These are phyloP conservation scores for Macrocybe gigantea DNA, from an alignment of 768 basidiomycete species.

Conservation along the genomic window DNA sequence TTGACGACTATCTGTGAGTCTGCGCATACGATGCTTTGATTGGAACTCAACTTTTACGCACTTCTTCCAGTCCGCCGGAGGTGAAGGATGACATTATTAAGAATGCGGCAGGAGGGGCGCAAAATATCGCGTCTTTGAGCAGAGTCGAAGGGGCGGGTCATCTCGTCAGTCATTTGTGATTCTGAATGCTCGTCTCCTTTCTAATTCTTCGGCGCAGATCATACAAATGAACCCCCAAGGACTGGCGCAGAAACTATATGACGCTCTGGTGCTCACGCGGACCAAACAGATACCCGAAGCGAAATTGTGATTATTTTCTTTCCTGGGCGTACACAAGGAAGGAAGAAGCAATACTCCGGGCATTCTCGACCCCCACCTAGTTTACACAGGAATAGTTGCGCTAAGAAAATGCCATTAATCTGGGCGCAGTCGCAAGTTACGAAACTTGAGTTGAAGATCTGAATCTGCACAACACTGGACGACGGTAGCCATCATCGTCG, in stretches of 20 bases:
- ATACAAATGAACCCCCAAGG: slow-evolving; percentile 25
- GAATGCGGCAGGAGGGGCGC: slow-evolving; percentile 25
- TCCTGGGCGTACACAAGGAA: too few relatives aligned
- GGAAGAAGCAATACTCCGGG: too few relatives aligned
- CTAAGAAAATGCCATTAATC: too few relatives aligned
- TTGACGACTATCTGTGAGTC: slow-evolving; percentile 37
- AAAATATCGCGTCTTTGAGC: slow-evolving; percentile 30
- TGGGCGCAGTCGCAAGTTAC: too few relatives aligned
- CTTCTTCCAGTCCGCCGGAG: slow-evolving; percentile 20
- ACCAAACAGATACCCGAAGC: not conserved
- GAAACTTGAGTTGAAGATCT: too few relatives aligned
- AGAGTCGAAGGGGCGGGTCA: slow-evolving; percentile 35
- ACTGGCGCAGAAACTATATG: slow-evolving; percentile 29
- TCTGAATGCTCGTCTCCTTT: not conserved
- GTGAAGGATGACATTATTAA: slow-evolving; percentile 32
- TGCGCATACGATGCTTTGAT: not conserved
- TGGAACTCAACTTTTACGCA: not conserved
- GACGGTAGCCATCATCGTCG: not conserved
- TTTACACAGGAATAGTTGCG: too few relatives aligned
- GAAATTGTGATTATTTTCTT: slow-evolving; percentile 6
- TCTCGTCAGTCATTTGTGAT: slow-evolving; percentile 22
- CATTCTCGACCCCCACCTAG: too few relatives aligned
- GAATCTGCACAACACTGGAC: too few relatives aligned
- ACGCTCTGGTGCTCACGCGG: slow-evolving; percentile 20
- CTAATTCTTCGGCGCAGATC: slow-evolving; percentile 10